Evolutionary conservation across 2,329 filamentous ascomycete genomes (phyloP), one percentile per base, ranked within the genome.

Genomic region (Colletotrichum orchidophilum): DNA sequence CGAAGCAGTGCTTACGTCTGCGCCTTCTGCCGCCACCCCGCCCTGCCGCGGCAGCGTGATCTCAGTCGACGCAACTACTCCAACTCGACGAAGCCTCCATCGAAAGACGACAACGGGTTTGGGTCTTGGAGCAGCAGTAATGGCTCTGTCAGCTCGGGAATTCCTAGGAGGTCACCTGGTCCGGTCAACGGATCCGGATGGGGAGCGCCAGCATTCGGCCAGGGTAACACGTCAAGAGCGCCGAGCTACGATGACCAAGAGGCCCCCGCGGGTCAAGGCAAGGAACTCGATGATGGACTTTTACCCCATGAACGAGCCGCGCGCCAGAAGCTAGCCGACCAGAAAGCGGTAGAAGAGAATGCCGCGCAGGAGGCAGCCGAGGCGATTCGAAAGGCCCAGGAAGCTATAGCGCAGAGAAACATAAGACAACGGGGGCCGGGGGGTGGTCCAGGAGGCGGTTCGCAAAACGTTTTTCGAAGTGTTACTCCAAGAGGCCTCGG

Each of bases 301-400:
- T 77, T 84, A 6, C 82, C 82, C 3, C 82, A 84, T 55, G 82
- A 84, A 66, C 59, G 74, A n/a, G 78, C 78, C 46, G 82, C 82
- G 42, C 79, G 80, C 11, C 64, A 76, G 61, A 77, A 75, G 59
- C 39, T 74, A 15, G 66, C 60, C 7, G 60, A 46, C 18, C 39
- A 59, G 31, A 62, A 63, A 52, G 26, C 52, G 9, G 31, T 21
- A 18, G 49, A 54, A 24, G 7, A 39, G 3, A 53, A 53, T 33
- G 60, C 52, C 26, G n/a, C 24, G 27, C 63, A 11, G 21, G 26
- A 60, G n/a, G n/a, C 50, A 39, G 35, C n/a, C 58, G 21, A 35
- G 11, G 60, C 18, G 3, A 11, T 49, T 18, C 27, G 60, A 24
- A 26, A 26, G 50, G 50, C 50, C 21, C 21, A 53, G 12, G 50